Evolutionary conservation across 345 rosid species (phyloP).

Genomic region (Eucalyptus grandis): DNA sequence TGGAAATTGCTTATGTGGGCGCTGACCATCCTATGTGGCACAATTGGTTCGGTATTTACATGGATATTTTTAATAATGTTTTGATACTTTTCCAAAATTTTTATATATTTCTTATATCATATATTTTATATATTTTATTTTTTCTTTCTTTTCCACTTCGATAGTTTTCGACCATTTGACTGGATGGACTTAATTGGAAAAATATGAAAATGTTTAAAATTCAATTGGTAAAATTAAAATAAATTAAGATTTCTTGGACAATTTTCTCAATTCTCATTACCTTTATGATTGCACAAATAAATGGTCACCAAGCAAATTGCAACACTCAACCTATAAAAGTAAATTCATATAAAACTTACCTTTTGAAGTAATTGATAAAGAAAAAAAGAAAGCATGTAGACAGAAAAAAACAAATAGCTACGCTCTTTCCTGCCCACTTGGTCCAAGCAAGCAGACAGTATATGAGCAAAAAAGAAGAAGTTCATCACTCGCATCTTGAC

Average conservation of each 20-base stretch:
- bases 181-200: neutral
- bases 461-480: neutral
- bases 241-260: neutral
- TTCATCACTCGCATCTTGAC: neutral
- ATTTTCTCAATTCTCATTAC: neutral
- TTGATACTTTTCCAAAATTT: too few relatives aligned
- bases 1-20: accelerated
- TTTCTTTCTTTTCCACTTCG: neutral
- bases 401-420: neutral
- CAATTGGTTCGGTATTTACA: too few relatives aligned
- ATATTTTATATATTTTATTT: too few relatives aligned
- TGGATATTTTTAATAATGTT: neutral
- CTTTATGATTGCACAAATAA: neutral
- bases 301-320: neutral
- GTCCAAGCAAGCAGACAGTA: neutral
- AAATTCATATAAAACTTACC: neutral
- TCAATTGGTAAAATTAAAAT: too few relatives aligned
- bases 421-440: neutral
- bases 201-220: too few relatives aligned
- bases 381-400: neutral
- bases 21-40: accelerated
- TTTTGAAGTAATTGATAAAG: neutral
- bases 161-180: neutral
- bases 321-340: neutral
- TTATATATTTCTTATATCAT: too few relatives aligned